Evolutionary conservation across 2,329 filamentous ascomycete species (phyloP).

Genomic region (Canariomyces notabilis): DNA sequence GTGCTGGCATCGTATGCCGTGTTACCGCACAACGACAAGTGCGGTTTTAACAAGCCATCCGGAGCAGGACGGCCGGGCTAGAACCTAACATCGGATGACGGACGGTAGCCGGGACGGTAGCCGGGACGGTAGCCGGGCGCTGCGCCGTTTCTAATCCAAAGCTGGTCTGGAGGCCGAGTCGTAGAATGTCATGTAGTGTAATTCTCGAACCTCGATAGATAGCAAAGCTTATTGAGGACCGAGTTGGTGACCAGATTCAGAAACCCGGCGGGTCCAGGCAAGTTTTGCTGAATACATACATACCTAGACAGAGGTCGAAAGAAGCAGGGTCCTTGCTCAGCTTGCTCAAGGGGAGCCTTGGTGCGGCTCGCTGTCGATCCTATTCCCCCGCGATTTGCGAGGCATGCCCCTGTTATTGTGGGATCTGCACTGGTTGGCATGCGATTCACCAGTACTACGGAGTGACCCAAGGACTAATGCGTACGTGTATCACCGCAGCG

Average conservation of each 20-base stretch:
- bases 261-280: no score
- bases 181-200: no score
- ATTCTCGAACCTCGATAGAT: background rate
- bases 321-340: background rate
- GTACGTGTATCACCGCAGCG: no score
- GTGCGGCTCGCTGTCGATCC: slow-evolving; percentile 4
- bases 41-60: background rate
- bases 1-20: background rate
- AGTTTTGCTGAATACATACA: background rate
- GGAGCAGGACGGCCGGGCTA: slow-evolving; percentile 3
- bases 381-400: no score
- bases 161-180: background rate
- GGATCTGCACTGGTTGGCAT: no score
- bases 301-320: background rate
- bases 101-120: no score
- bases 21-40: background rate
- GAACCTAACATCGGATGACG: background rate
- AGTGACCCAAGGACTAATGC: no score
- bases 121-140: background rate
- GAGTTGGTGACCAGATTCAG: background rate
- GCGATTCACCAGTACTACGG: no score
- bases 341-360: background rate
- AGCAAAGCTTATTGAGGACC: background rate
- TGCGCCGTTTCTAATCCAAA: background rate
- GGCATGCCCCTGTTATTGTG: no score